Conservation (phyloP, 805 yeast genomes). For the Zygoascus bituminiphila region DNA sequence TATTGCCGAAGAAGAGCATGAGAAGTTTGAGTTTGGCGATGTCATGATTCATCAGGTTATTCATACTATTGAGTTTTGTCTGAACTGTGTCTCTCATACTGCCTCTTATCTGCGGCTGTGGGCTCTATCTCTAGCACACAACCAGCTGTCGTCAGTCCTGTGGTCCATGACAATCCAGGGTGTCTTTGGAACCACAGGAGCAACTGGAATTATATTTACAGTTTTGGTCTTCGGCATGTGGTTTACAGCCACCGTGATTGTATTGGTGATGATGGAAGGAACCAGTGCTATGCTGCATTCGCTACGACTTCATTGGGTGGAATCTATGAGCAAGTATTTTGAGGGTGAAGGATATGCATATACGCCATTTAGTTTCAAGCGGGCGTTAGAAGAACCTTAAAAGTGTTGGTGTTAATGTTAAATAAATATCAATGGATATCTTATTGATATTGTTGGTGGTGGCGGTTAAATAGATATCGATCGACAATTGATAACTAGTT, state of each 20-base stretch:
- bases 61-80: conserved; percentile 94
- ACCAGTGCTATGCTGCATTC: conserved; percentile 98
- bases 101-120: conserved; percentile 93
- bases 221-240: conserved; percentile 86
- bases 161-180: conserved; percentile 93
- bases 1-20: conserved; percentile 35
- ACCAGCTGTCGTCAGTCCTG: conserved; percentile 84
- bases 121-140: conserved; percentile 96
- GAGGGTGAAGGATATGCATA: conserved; percentile 94
- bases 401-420: neutral
- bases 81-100: conserved; percentile 94
- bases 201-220: conserved; percentile 57
- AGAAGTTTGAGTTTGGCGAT: conserved; percentile 74
- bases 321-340: conserved; percentile 96
- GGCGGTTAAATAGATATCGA: too few relatives aligned
- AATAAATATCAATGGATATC: too few relatives aligned
- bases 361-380: conserved; percentile 65
- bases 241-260: conserved; percentile 86
- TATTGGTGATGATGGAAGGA: conserved; percentile 95
- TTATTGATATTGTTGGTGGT: too few relatives aligned
- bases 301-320: conserved; percentile 97
- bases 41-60: conserved; percentile 95
- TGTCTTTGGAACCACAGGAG: conserved; percentile 64
- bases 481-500: too few relatives aligned
- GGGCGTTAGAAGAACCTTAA: conserved; percentile 2